phyloP scores from a whole-genome alignment of 2,329 filamentous ascomycete species.

The Paecilomyces sp. region DNA sequence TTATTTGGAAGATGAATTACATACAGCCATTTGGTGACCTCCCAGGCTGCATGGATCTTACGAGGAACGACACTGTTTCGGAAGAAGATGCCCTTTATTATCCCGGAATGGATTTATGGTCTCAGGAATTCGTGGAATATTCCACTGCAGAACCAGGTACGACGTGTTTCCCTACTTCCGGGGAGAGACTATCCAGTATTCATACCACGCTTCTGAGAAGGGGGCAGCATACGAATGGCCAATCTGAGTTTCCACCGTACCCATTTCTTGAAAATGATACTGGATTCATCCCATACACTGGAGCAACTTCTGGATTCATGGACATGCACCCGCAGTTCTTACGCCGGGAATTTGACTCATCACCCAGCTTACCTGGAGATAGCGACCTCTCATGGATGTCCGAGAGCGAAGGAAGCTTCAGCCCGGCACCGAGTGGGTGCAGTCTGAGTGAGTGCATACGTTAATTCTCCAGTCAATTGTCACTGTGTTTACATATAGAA shows the following conservation, averaged over 20 bases:
- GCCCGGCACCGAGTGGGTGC: conserved; percentile 2
- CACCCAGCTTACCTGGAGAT: not conserved
- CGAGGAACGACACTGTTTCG: not conserved
- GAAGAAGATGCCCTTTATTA: not conserved
- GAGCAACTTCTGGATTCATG: conserved; percentile 3
- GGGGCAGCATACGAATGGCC: not conserved
- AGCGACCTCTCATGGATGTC: conserved; percentile 15
- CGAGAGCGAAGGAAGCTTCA: conserved; percentile 17
- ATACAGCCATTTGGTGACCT: conserved; percentile 2
- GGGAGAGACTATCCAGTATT: not conserved
- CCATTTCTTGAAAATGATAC: not conserved
- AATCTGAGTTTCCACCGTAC: not conserved
- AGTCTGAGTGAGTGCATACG: not conserved
- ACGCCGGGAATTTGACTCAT: not conserved
- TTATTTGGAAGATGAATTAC: not conserved
- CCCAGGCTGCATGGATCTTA: not conserved
- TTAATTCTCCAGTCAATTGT: not conserved
- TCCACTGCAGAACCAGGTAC: not conserved
- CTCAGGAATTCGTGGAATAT: not conserved
- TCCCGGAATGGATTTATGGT: not conserved
- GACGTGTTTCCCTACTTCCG: not conserved
- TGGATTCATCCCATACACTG: conserved; percentile 1
- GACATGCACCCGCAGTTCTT: not conserved
- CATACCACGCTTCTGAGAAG: not conserved
- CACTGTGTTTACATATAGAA: not conserved